These are phyloP conservation scores for Cladosporium cucumerinum DNA, from an alignment of 2,329 filamentous ascomycete species.

Conservation along the genomic window DNA sequence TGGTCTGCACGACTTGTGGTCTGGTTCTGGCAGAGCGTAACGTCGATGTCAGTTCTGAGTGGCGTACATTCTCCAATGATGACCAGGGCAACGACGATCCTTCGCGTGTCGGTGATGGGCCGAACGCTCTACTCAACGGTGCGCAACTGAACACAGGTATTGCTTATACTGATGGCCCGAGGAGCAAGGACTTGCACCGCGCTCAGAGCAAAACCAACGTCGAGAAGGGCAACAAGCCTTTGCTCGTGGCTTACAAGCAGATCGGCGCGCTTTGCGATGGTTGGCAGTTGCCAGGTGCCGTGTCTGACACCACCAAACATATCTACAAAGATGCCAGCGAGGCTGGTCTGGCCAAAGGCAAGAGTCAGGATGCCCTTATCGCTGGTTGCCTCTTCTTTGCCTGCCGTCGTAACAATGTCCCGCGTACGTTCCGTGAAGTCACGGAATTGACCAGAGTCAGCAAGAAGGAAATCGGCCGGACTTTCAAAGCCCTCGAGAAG, in stretches of 20 bases:
- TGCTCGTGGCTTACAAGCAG: conserved; percentile 81
- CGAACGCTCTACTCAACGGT: conserved; percentile 84
- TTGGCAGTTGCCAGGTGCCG: conserved; percentile 74
- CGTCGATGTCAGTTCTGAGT: conserved; percentile 94
- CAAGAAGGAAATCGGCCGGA: conserved; percentile 95
- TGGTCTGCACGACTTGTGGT: conserved; percentile 88
- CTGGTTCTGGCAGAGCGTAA: conserved; percentile 86
- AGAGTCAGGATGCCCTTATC: conserved; percentile 88
- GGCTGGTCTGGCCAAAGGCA: conserved; percentile 89
- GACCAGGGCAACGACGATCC: conserved; percentile 96
- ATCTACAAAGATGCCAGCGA: conserved; percentile 95
- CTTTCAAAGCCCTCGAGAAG: conserved; percentile 88
- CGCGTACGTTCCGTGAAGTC: conserved; percentile 91
- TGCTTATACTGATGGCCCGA: conserved; percentile 70
- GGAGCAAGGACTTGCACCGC: conserved; percentile 72
- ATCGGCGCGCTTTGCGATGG: conserved; percentile 85
- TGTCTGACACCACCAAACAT: conserved; percentile 87
- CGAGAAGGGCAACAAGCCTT: conserved; percentile 77
- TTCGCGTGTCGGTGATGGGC: conserved; percentile 92
- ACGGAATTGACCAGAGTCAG: conserved; percentile 88
- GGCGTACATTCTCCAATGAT: conserved; percentile 98
- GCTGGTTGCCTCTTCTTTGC: conserved; percentile 97
- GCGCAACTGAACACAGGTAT: conserved; percentile 87
- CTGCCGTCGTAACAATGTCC: conserved; percentile 81
- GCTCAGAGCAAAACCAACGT: conserved; percentile 77